Evolutionary conservation across 805 yeast genomes (phyloP), one percentile per base, ranked within the genome.

Genomic region (Sporopachydermia quercuum): DNA sequence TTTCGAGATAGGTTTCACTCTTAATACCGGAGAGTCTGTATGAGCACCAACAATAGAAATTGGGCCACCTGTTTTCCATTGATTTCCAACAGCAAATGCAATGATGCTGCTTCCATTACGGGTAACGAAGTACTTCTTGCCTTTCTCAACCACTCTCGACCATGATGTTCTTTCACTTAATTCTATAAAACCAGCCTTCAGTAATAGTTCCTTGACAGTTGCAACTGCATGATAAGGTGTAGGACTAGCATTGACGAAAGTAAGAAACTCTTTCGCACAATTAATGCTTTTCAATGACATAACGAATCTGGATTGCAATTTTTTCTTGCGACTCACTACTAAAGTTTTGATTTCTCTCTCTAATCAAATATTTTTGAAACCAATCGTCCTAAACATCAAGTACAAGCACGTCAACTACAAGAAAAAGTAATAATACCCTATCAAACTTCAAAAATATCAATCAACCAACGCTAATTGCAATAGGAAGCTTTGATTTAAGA

Each of bases 181-280:
- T 56, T 81, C 91, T 6, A 54, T 55, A 54, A 84, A 89, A 0
- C 94, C 94, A n/a, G 74, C 70, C 3, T 58, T 54, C 2, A 54
- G 41, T 23, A 89, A 65, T 39, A 64, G 59, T n/a, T 56, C 47
- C 50, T 78, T 78, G 36, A 77, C 74, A 17, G 71, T 69, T 38
- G 71, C 69, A 5, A 87, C 94, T 1, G 86, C 95, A 58, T 91
- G 97, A 57, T 86, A 89, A 0, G 97, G 97, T 0, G 97, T 78
- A 14, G 96, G 97, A 0, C 94, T 79, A 3, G 69, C 65, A 60
- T 85, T 85, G 44, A 91, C 78, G 53, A 80, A 89, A 36, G 72
- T 66, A 38, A 87, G 63, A 51, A 87, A 84, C 37, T 78, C 83
- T 46, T 66, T 57, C 11, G 78, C 77, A 41, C 13, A 8, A 8